A percentile compares a stretch with the other conserved stretches of the same genome.
These are phyloP conservation scores for Penicillium sp. DNA, from an alignment of 2,329 filamentous ascomycete species.

Conservation along the genomic window DNA sequence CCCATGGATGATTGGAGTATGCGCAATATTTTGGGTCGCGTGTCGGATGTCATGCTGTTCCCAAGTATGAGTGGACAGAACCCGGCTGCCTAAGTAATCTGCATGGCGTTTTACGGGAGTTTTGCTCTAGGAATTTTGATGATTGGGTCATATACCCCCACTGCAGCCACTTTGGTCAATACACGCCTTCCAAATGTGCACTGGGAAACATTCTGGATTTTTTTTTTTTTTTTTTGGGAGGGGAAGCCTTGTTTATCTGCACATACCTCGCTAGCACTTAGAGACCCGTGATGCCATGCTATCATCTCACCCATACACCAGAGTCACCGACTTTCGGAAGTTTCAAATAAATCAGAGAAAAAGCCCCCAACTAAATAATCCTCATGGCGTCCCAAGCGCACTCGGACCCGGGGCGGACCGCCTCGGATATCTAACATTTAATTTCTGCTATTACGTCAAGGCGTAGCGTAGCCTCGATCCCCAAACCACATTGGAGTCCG, in stretches of 20 bases:
- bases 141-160: background rate
- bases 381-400: background rate
- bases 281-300: background rate
- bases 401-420: background rate
- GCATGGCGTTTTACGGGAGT: background rate
- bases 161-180: background rate
- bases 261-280: slow-evolving; percentile 1
- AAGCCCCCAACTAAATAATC: background rate
- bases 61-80: slow-evolving; percentile 27
- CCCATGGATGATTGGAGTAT: slow-evolving; percentile 27
- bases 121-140: background rate
- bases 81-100: slow-evolving; percentile 1
- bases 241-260: background rate
- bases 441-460: background rate
- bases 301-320: background rate
- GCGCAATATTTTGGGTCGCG: slow-evolving; percentile 32
- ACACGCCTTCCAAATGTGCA: background rate
- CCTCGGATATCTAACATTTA: background rate
- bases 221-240: no score
- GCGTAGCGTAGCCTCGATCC: background rate
- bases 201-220: background rate
- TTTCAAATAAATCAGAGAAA: background rate
- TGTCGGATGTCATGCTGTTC: slow-evolving; percentile 39
- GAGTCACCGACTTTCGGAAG: background rate
- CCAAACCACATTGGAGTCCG: background rate